These are phyloP conservation scores for Jacaranda mimosifolia DNA, from an alignment of 257 asterid species.

Conservation along the genomic window DNA sequence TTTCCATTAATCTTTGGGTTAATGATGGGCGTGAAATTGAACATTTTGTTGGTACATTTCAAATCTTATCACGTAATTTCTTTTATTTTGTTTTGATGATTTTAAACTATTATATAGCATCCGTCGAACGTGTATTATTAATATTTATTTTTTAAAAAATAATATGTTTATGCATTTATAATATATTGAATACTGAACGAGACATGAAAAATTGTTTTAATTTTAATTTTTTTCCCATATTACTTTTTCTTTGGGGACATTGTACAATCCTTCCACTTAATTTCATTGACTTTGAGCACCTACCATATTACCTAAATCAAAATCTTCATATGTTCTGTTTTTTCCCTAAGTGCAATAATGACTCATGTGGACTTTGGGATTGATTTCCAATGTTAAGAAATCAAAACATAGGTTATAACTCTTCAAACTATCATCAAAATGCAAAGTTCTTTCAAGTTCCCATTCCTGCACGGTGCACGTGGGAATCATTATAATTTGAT, in stretches of 20 bases:
- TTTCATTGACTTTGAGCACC: not conserved
- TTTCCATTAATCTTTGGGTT: constrained; percentile 36
- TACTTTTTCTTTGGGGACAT: not conserved
- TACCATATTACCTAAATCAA: not conserved
- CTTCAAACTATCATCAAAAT: not conserved
- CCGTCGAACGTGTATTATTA: too few species aligned
- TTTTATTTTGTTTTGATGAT: too few species aligned
- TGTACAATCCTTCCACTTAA: not conserved
- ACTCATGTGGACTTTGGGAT: not conserved
- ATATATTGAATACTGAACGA: too few species aligned
- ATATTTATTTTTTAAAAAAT: too few species aligned
- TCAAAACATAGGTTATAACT: not conserved
- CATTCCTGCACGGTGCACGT: not conserved
- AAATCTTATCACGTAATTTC: not conserved
- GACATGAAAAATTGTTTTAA: not conserved
- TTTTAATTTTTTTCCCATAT: not conserved
- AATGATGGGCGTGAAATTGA: constrained; percentile 33
- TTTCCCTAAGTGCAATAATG: not conserved
- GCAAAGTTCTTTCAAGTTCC: constrained; percentile 1
- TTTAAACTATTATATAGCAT: too few species aligned
- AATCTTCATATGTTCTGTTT: not conserved
- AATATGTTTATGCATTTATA: too few species aligned
- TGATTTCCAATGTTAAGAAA: not conserved
- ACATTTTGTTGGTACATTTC: constrained; percentile 12
- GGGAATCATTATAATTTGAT: not conserved